A percentile compares a stretch with the other conserved stretches of the same genome.
These are phyloP conservation scores for Didymella keratinophila DNA, from an alignment of 2,329 filamentous ascomycete species.

Conservation along the genomic window DNA sequence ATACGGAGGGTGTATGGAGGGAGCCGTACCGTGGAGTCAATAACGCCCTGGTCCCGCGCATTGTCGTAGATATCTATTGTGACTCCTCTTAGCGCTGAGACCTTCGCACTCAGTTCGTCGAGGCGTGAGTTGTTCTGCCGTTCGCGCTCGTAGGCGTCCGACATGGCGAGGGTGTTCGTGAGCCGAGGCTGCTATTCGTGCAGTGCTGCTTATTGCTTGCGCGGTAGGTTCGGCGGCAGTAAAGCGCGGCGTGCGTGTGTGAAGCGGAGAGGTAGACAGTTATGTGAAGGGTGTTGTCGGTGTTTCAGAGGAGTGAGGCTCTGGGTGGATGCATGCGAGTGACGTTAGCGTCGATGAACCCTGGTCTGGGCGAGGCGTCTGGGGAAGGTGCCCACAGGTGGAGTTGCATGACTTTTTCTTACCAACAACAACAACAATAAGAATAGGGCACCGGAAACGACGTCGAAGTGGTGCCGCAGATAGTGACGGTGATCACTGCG, in stretches of 20 bases:
- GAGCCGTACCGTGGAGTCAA: constrained; percentile 74
- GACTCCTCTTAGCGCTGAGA: constrained; percentile 88
- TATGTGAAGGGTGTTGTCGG: not conserved
- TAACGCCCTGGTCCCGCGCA: constrained; percentile 83
- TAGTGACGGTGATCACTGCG: too few relatives aligned
- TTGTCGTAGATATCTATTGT: constrained; percentile 99
- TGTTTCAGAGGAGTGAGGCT: constrained; percentile 6
- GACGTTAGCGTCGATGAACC: constrained; percentile 10
- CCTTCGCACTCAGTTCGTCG: constrained; percentile 88
- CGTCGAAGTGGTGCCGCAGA: too few relatives aligned
- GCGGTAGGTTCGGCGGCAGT: too few relatives aligned
- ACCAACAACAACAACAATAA: too few relatives aligned
- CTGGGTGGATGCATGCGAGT: constrained; percentile 12
- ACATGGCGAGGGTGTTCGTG: constrained; percentile 52
- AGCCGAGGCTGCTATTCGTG: too few relatives aligned
- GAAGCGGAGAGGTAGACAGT: not conserved
- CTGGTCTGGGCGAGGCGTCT: constrained; percentile 7
- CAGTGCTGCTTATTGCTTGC: too few relatives aligned
- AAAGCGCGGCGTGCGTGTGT: not conserved
- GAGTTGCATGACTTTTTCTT: too few relatives aligned
- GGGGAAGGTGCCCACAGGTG: constrained; percentile 3
- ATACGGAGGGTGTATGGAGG: not conserved
- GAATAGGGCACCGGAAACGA: too few relatives aligned
- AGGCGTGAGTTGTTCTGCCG: constrained; percentile 95
- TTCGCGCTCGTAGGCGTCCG: constrained; percentile 66